Base-by-base conservation (phyloP, 495 filamentous ascomycete genomes). In the Cairneyella variabilis region DNA sequence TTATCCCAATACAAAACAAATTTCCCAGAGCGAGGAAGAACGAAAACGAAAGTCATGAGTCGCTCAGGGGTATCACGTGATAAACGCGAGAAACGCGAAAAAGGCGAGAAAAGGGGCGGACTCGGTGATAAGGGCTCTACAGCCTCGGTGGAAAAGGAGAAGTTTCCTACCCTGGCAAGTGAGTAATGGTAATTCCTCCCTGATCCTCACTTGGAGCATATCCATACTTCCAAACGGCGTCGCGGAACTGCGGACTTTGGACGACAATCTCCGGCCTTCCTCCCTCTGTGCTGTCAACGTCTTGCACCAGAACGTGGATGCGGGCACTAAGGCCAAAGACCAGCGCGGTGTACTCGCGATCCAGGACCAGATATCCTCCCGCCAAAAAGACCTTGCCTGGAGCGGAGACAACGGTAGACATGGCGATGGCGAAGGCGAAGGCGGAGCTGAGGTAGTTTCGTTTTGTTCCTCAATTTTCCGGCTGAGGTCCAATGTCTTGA, bases 361-460 rank as follows among this genome's bases (percentile, higher is more conserved):
- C 95, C 20, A 98, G 84, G 8, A 97, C 90, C 11, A 98, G 83
- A 65, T 97, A 98, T 37, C 93, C 93, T 34, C 93, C 93, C 43
- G 91, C 89, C 14, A 98, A 78, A 40, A 98, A 78, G 38, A 98
- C 95, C 72, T 98, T 98, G 44, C 93, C 93, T 20, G 93, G 93
- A 2, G 95, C 91, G 56, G 92, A 97, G 58, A 95, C 78, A 61
- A 89, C 90, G 1, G 59, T 65, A 28, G 58, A 30, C 55, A 59
- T 64, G 17, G 46, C 30, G 41, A 14, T 37, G 27, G 38, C 20
- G 40, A 22, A 27, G 17, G 3, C 16, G 34, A 36, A 23, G 26
- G 28, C 17, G n/a, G 21, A 40, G 26, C 40, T 25, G 36, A 40
- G 25, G 6, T 16, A 17, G 39, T 21, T 21, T 42, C 12, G 2